Evolutionary conservation across 371 early-diverging fungal genomes (phyloP), one percentile per base, ranked within the genome.

Genomic region (Syncephalastrum contaminatum): DNA sequence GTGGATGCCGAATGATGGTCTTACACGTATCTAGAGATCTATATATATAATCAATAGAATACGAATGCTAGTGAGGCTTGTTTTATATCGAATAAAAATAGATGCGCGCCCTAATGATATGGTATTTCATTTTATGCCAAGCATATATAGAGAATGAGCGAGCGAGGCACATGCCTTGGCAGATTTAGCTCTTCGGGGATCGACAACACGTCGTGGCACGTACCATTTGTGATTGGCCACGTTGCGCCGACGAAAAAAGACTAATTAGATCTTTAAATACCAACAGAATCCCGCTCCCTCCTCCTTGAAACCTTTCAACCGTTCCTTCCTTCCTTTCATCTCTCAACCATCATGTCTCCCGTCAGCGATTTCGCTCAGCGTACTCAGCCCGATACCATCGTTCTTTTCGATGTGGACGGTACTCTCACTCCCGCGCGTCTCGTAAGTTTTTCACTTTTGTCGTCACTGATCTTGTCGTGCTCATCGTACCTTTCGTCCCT

Each of bases 401-500:
- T 94, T 55, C 87, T 99, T 40, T 99, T 99, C 67, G 99, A 99
- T 77, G 99, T 99, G 36, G 99, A 99, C 72, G 99, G 99, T 57
- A 99, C 99, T 7, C 79, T 99, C 61, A 98, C 99, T 5, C 98
- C 97, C 43, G 97, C 97, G 43, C 90, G 99, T 65, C 77, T 82
- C 73, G 95, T 94, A 67, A 51, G 58, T 4, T 42, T 21, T 30
- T 1, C 49, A 10, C 1, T 18, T 18, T 24, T 20, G 49, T 8
- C 0, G 36, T 24, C 36, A 3, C 20, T 19, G 16, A 20, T 36
- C 15, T 7, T n/a, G 7, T 21, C 43, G 4, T 42, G 21, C 22
- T 25, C 19, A 18, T 43, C 21, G 46, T 27, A 20, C 27, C n/a
- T 16, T 22, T 25, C 44, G 10, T 43, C 39, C 8, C 42, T 27